Base-by-base conservation (phyloP, 2,329 filamentous ascomycete genomes). In the Arthrobotrys megalospora region DNA sequence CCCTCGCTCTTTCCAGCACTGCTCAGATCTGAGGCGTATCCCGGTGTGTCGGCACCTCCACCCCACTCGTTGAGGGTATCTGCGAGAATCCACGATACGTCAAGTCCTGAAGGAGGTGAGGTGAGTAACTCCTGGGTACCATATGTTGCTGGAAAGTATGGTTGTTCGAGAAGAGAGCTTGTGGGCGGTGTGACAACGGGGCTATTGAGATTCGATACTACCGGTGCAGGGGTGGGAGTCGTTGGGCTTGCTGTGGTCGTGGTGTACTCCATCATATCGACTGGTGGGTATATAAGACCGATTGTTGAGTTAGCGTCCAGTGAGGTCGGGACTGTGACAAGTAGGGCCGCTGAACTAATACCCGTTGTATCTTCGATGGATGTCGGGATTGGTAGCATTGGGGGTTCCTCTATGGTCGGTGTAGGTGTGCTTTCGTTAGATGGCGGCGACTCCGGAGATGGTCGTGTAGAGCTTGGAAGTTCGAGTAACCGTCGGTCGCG, bases 241-340 rank as follows among this genome's bases (percentile, higher is more conserved):
- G 63, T 69, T 14, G 64, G 72, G 38, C 53, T 70, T 6, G 58
- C 48, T 14, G 65, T 34, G 5, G 72, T 16, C 2, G 72, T 76
- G 4, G 72, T 76, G n/a, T 76, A 76, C 50, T 76, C 72, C 72
- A 76, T 76, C 72, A 76, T 76, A 48, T 76, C 72, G 2, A 58
- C 36, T 10, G 65, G 55, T 12, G 72, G 65, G 28, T 58, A 76
- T 16, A 68, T 60, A 6, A 70, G 34, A 4, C 58, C 72, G n/a
- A 32, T n/a, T 14, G 68, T 50, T 1, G 55, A 36, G 28, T 64
- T 65, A 2, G 60, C 19, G 28, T 76, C 65, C 10, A 76, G 36
- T 8, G 72, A 14, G 5, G 21, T 10, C 6, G 65, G 38, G 1
- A 28, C 45, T 6, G 43, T 24, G 12, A 58, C 47, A 12, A 76